A percentile compares a stretch with the other conserved stretches of the same genome.
These are phyloP conservation scores for Limnomonas spitsbergensis DNA, from an alignment of 139 green algal genomes.

Conservation along the genomic window DNA sequence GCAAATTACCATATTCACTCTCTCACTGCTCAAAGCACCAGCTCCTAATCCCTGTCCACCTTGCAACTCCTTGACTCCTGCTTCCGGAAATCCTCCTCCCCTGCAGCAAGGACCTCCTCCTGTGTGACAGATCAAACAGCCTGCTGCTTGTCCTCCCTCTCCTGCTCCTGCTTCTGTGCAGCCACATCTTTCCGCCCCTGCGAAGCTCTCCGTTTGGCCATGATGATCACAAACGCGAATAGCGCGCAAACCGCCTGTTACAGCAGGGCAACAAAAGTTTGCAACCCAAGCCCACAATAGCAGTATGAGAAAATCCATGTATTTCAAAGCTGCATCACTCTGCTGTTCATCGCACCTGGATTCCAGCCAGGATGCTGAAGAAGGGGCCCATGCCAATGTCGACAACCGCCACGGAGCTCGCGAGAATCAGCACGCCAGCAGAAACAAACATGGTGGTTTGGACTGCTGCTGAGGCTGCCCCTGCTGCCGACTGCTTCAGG, in stretches of 20 bases:
- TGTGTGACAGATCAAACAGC: no score
- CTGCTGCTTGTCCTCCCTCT: no score
- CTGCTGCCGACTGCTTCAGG: constrained; percentile 20
- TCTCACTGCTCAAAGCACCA: no score
- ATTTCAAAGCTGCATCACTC: no score
- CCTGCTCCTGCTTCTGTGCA: not conserved
- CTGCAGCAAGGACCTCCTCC: no score
- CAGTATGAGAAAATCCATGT: no score
- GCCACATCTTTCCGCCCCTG: not conserved
- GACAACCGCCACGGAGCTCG: not conserved
- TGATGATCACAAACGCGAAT: not conserved
- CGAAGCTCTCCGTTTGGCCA: not conserved
- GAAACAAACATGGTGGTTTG: constrained; percentile 8
- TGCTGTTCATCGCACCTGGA: no score
- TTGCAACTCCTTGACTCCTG: no score
- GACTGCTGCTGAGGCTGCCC: constrained; percentile 11
- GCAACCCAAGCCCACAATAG: not conserved
- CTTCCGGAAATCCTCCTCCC: no score
- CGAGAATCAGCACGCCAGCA: not conserved
- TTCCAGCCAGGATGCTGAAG: constrained; percentile 7
- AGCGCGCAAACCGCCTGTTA: not conserved
- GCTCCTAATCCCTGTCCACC: no score
- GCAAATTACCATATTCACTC: no score
- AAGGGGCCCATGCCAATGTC: not conserved
- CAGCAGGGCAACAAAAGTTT: not conserved